Evolutionary conservation across 768 basidiomycete species (phyloP).

Genomic region (Dendrothele bispora): DNA sequence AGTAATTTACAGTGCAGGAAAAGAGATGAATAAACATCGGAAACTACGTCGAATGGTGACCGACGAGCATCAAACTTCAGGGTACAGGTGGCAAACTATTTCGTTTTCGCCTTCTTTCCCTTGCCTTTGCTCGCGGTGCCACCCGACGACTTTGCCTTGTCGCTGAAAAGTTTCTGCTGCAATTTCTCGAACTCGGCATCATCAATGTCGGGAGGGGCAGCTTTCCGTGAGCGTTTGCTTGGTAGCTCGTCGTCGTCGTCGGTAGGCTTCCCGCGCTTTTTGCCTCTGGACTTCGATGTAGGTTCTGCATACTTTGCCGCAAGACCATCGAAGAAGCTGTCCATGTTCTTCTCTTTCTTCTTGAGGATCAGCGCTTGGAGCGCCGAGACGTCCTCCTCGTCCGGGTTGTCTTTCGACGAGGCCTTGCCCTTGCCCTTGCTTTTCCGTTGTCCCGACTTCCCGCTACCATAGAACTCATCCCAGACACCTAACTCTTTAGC

Average conservation of each 20-base stretch:
- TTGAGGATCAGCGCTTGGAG: conserved; percentile 83
- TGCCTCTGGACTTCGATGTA: conserved; percentile 44
- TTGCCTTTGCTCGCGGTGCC: conserved; percentile 28
- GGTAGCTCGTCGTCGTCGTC: conserved; percentile 42
- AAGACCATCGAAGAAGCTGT: conserved; percentile 72
- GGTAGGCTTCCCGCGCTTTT: conserved; percentile 48
- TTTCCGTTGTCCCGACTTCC: conserved; percentile 62
- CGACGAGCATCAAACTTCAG: too few species aligned
- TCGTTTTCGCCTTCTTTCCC: conserved; percentile 36
- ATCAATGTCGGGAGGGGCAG: conserved; percentile 55
- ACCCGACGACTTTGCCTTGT: conserved; percentile 35
- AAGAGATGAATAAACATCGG: conserved; percentile 1
- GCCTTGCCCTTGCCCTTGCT: conserved; percentile 44
- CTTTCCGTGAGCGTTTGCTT: conserved; percentile 49
- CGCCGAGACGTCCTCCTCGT: conserved; percentile 63
- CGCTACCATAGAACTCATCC: conserved; percentile 89
- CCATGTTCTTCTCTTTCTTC: conserved; percentile 64
- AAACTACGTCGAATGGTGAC: neutral
- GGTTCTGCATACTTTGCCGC: conserved; percentile 72
- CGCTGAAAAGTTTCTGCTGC: conserved; percentile 55
- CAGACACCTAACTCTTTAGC: conserved; percentile 91
- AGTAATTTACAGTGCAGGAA: conserved; percentile 6
- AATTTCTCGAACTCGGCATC: conserved; percentile 65
- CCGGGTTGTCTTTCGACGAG: conserved; percentile 35
- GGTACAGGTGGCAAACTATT: too few species aligned